Evolutionary conservation across 2,329 filamentous ascomycete species (phyloP).

Genomic region (Phaeoacremonium minimum): DNA sequence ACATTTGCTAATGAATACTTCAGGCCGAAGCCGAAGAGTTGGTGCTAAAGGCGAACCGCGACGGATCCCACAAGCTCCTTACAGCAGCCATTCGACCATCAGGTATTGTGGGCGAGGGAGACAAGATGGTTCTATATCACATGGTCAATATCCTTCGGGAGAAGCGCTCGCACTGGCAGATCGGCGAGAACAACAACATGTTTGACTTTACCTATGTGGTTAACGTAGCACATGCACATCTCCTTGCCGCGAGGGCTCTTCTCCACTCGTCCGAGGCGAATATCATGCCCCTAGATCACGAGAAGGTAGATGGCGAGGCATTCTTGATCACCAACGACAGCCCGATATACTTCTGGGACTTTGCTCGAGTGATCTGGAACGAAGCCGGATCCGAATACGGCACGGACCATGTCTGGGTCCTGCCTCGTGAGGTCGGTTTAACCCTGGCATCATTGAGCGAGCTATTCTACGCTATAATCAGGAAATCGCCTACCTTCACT

Average conservation of each 20-base stretch:
- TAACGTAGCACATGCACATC: constrained; percentile 70
- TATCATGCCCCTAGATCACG: constrained; percentile 63
- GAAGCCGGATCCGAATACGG: constrained; percentile 50
- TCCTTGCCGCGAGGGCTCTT: constrained; percentile 73
- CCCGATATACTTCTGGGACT: constrained; percentile 89
- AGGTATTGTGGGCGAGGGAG: constrained; percentile 87
- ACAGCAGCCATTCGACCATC: constrained; percentile 82
- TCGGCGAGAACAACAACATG: constrained; percentile 65
- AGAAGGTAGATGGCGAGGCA: constrained; percentile 76
- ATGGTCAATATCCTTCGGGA: constrained; percentile 68
- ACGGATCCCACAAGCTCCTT: constrained; percentile 53
- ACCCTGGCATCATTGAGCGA: constrained; percentile 50
- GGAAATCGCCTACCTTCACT: constrained; percentile 53
- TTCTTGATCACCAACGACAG: constrained; percentile 90
- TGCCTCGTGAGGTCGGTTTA: constrained; percentile 48
- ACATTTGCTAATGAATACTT: background rate
- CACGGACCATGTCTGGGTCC: constrained; percentile 49
- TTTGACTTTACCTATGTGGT: constrained; percentile 64
- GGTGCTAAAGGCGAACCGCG: constrained; percentile 71
- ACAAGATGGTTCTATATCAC: constrained; percentile 70
- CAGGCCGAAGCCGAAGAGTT: constrained; percentile 75
- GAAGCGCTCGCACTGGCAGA: constrained; percentile 70
- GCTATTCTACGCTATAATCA: constrained; percentile 40
- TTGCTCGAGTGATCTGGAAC: constrained; percentile 73
- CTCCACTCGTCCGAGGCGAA: constrained; percentile 53